Percentiles rank a stretch among this genome's conserved stretches.
These are phyloP conservation scores for Chaetomium fimeti DNA, from an alignment of 495 filamentous ascomycete genomes.

Conservation along the genomic window DNA sequence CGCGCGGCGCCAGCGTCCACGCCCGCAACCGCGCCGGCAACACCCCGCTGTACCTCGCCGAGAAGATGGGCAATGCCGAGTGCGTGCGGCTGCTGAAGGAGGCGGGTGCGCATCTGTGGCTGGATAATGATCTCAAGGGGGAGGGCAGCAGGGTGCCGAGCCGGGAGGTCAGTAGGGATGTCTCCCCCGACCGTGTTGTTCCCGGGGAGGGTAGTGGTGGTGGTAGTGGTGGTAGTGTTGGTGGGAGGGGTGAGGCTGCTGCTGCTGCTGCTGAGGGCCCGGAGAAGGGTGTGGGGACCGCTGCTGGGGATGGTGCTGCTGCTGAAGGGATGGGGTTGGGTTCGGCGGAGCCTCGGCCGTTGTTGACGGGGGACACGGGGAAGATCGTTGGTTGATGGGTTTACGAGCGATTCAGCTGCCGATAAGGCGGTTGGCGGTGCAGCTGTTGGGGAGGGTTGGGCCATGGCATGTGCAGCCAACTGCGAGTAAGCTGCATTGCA, in stretches of 20 bases:
- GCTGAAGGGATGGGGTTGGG: neutral
- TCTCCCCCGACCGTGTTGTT: neutral
- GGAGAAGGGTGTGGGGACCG: neutral
- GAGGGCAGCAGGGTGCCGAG: slow-evolving; percentile 18
- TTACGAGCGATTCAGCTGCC: neutral
- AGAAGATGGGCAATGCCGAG: slow-evolving; percentile 53
- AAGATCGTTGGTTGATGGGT: slow-evolving; percentile 21
- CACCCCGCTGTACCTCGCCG: slow-evolving; percentile 79
- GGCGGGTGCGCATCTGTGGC: slow-evolving; percentile 41
- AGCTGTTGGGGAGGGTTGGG: neutral
- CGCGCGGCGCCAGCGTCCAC: slow-evolving; percentile 81
- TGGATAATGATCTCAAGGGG: slow-evolving; percentile 25
- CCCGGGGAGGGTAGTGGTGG: neutral
- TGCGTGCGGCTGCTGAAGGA: slow-evolving; percentile 60
- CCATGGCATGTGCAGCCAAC: neutral
- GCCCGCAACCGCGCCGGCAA: slow-evolving; percentile 75
- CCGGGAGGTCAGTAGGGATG: slow-evolving; percentile 2
- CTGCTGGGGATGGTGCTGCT: neutral
- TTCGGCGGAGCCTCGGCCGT: neutral
- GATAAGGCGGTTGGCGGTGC: neutral
- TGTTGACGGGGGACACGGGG: slow-evolving; percentile 13
- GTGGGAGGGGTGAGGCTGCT: neutral
- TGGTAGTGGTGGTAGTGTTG: neutral
- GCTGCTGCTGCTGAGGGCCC: too few relatives aligned
- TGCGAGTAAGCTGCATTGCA: slow-evolving; percentile 4